Evolutionary conservation across 2,329 filamentous ascomycete genomes (phyloP).

Genomic region (Aspergillus calidoustus): DNA sequence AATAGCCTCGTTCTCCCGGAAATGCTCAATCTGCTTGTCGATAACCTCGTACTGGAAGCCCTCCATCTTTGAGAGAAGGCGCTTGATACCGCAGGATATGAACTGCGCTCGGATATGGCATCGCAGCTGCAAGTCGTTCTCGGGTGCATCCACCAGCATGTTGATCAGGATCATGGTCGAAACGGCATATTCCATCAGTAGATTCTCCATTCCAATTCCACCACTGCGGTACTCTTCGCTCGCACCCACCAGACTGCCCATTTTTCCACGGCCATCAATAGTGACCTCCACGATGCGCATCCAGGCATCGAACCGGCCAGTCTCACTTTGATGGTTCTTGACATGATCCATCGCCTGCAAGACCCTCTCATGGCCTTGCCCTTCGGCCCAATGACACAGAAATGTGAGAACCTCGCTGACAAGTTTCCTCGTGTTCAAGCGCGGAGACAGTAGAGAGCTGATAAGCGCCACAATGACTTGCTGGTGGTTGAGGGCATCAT

Average conservation of each 20-base stretch:
- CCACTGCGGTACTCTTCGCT: constrained; percentile 95
- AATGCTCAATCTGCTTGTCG: constrained; percentile 96
- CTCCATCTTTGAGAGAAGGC: constrained; percentile 95
- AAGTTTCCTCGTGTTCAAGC: constrained; percentile 88
- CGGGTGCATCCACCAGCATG: constrained; percentile 91
- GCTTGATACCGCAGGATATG: constrained; percentile 91
- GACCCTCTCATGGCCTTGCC: constrained; percentile 88
- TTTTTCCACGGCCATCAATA: constrained; percentile 94
- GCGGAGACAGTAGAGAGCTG: constrained; percentile 83
- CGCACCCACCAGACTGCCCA: constrained; percentile 95
- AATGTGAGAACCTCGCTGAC: constrained; percentile 97
- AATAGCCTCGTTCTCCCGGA: constrained; percentile 91
- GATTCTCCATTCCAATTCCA: constrained; percentile 97
- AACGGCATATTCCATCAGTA: constrained; percentile 98
- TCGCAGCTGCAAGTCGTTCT: constrained; percentile 84
- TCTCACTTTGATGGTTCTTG: constrained; percentile 85
- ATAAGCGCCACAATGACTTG: constrained; percentile 87
- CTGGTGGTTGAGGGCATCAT: constrained; percentile 89
- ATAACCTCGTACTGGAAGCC: constrained; percentile 97
- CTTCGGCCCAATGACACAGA: constrained; percentile 89
- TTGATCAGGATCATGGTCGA: constrained; percentile 94
- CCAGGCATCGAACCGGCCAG: constrained; percentile 96
- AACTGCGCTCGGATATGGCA: constrained; percentile 96
- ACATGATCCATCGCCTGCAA: constrained; percentile 91
- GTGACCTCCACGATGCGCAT: constrained; percentile 98